Percentiles rank a stretch among this genome's conserved stretches.
These are phyloP conservation scores for Pouteria glomerata DNA, from an alignment of 148 eudicot species.

Conservation along the genomic window DNA sequence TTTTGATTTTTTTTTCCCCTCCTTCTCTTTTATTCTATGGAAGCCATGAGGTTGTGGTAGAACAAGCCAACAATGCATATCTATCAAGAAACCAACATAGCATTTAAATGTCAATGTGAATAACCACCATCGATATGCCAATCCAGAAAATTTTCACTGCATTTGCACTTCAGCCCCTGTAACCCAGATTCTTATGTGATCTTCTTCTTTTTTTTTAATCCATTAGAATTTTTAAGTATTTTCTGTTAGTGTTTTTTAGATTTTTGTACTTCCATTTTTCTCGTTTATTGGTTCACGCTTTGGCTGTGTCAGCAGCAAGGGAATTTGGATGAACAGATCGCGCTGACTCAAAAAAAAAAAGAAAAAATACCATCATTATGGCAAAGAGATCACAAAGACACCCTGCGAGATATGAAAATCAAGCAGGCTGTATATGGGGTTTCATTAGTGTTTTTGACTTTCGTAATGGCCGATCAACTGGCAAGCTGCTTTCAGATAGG, in stretches of 20 bases:
- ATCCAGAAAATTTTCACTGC: background rate
- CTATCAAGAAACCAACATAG: background rate
- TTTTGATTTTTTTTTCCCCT: background rate
- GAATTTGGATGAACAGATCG: slow-evolving; percentile 5
- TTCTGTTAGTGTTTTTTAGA: background rate
- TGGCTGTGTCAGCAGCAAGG: background rate
- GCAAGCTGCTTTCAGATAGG: slow-evolving; percentile 56
- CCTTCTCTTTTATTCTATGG: no score
- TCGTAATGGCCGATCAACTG: slow-evolving; percentile 64
- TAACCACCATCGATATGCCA: background rate
- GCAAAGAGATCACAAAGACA: slow-evolving; percentile 60
- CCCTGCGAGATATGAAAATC: slow-evolving; percentile 40
- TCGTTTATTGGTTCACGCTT: slow-evolving; percentile 1
- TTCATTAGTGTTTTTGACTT: slow-evolving; percentile 74
- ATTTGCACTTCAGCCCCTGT: background rate
- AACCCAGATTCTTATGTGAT: no score
- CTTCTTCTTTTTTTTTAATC: no score
- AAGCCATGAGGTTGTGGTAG: background rate
- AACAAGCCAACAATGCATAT: background rate
- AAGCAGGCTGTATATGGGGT: slow-evolving; percentile 87
- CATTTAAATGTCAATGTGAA: background rate
- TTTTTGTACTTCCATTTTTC: background rate
- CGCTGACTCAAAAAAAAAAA: slow-evolving; percentile 4
- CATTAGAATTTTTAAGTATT: no score
- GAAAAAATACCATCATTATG: slow-evolving; percentile 35